A percentile compares a stretch with the other conserved stretches of the same genome.
These are phyloP conservation scores for Coemansia sp. DNA, from an alignment of 192 early-diverging fungal species.

Conservation along the genomic window DNA sequence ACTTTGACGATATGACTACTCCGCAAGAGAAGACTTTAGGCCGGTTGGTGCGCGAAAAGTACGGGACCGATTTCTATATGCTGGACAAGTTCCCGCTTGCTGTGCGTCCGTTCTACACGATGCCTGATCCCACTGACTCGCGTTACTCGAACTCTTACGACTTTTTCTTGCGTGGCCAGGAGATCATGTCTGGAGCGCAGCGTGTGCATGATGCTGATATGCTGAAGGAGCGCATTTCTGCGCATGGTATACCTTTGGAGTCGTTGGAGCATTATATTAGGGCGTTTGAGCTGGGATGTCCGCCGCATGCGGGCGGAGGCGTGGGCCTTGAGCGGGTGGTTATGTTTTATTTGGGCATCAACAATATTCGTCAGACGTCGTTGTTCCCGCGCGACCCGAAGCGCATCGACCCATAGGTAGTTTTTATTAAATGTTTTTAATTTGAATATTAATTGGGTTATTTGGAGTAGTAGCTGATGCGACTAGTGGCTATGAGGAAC, in stretches of 20 bases:
- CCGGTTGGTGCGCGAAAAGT: slow-evolving; percentile 86
- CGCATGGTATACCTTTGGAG: slow-evolving; percentile 70
- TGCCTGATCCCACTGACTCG: slow-evolving; percentile 87
- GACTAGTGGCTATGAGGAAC: slow-evolving; percentile 60
- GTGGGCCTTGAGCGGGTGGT: slow-evolving; percentile 96
- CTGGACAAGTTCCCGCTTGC: slow-evolving; percentile 98
- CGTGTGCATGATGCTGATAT: slow-evolving; percentile 91
- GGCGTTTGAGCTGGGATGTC: slow-evolving; percentile 93
- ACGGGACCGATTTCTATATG: slow-evolving; percentile 97
- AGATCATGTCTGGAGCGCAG: slow-evolving; percentile 98
- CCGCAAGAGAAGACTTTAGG: slow-evolving; percentile 84
- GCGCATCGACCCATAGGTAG: slow-evolving; percentile 75
- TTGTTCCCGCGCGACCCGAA: slow-evolving; percentile 98
- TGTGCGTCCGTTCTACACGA: slow-evolving; percentile 98
- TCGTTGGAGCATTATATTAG: slow-evolving; percentile 92
- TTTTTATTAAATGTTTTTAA: too few relatives aligned
- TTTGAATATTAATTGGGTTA: not conserved
- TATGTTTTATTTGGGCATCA: slow-evolving; percentile 93
- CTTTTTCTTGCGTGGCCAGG: slow-evolving; percentile 99
- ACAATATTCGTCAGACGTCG: slow-evolving; percentile 88
- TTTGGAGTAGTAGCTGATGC: slow-evolving; percentile 56
- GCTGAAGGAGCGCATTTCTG: slow-evolving; percentile 74
- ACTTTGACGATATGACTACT: slow-evolving; percentile 92
- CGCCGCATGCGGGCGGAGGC: slow-evolving; percentile 97
- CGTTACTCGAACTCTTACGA: slow-evolving; percentile 99